Percentiles rank a stretch among this genome's conserved stretches.
Conservation (phyloP, 164 flowering plant genomes). For the Akebia trifoliata region DNA sequence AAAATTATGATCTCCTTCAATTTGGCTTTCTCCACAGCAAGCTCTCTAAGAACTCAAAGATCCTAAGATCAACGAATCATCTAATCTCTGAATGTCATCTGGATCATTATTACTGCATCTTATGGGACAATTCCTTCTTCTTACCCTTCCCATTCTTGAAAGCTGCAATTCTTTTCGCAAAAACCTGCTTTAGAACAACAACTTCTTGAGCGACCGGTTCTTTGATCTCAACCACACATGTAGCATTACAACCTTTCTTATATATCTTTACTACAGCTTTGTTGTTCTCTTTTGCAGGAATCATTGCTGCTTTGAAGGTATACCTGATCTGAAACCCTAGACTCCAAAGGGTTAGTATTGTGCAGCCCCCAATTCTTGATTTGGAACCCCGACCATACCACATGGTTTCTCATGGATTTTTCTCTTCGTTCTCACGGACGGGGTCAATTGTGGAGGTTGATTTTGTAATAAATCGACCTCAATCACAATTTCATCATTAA, state of each 20-base stretch:
- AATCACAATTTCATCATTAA: no score
- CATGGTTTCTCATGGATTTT: no score
- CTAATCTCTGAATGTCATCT: slow-evolving; percentile 66
- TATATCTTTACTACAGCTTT: slow-evolving; percentile 29
- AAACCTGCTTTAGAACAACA: slow-evolving; percentile 61
- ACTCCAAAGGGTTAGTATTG: no score
- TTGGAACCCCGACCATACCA: no score
- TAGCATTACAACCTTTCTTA: slow-evolving; percentile 8
- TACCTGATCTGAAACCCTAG: no score
- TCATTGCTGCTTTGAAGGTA: slow-evolving; percentile 41
- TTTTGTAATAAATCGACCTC: no score
- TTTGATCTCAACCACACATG: slow-evolving; percentile 68
- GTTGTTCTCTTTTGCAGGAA: slow-evolving; percentile 18
- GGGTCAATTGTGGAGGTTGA: no score
- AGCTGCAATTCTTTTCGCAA: slow-evolving; percentile 52
- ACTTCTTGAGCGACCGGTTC: slow-evolving; percentile 51
- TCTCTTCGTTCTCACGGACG: no score
- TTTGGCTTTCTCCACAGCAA: slow-evolving; percentile 81
- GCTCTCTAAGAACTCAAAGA: slow-evolving; percentile 72
- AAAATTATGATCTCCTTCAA: slow-evolving; percentile 73
- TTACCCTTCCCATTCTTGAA: slow-evolving; percentile 52
- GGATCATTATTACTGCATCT: slow-evolving; percentile 86
- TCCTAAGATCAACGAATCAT: slow-evolving; percentile 75
- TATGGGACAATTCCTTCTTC: slow-evolving; percentile 67
- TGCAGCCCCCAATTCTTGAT: no score